Evolutionary conservation across 2,329 filamentous ascomycete species (phyloP), one percentile per base, ranked within the genome.

Genomic region (Mycosphaerella arachidis): DNA sequence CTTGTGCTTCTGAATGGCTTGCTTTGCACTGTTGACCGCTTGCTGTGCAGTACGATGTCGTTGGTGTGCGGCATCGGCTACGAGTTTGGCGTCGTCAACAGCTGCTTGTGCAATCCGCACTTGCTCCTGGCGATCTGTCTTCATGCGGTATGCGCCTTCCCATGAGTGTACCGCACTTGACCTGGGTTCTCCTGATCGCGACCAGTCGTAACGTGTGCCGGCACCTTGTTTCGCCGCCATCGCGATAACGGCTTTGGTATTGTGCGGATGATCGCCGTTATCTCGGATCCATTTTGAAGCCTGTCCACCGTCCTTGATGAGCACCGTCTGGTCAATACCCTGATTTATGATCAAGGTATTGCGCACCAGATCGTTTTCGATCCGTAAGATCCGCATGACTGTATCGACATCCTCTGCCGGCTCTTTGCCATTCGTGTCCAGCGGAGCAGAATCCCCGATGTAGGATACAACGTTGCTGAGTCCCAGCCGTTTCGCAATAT

Each of bases 341-440:
- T 91, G 83, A 63, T 87, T 88, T 72, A 97, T 94, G 69, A 99
- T 88, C 51, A 97, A 78, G 60, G 92, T 87, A 62, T 91, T 89
- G 53, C 86, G 86, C 20, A 97, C 87, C 48, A 89, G 76, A 20
- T 89, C 84, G 66, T 93, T 86, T 62, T 94, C 90, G 63, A 97
- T 89, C 66, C 83, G 87, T 55, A 99, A 79, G 1, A 90, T 85
- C 54, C 90, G 84, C 50, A 97, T 77, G 63, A 93, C 87, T 0
- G 94, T 99, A 66, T 91, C 84, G 58, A 90, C 89, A 2, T 81
- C 75, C 13, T 77, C 63, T 63, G 90, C 87, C 1, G 94, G 94
- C 71, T 97, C 92, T 59, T 90, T 81, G n/a, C 80, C 76, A 6
- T 77, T 77, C 4, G 83, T 84, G 67, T 92, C 79, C 53, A 88